phyloP scores from a whole-genome alignment of 2,329 filamentous ascomycete genomes.

The Penicillium polonicum region DNA sequence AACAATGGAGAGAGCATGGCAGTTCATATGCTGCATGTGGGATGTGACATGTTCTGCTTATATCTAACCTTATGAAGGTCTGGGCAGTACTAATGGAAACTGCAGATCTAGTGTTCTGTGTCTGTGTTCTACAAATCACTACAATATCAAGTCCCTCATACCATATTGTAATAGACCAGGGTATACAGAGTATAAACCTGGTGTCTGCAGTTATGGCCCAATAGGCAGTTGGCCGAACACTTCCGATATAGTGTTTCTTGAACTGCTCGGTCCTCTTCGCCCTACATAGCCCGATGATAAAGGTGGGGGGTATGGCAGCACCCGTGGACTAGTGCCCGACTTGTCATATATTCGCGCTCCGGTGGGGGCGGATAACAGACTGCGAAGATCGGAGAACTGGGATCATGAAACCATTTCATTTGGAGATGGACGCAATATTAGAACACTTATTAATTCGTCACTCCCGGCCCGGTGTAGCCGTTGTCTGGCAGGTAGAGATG shows the following conservation, averaged over 20 bases:
- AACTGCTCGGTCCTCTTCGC: neutral
- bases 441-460: slow-evolving; percentile 37
- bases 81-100: neutral
- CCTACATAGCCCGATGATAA: neutral
- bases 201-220: neutral
- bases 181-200: neutral
- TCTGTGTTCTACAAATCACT: neutral
- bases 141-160: neutral
- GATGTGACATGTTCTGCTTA: slow-evolving; percentile 2
- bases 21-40: neutral
- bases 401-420: slow-evolving; percentile 21
- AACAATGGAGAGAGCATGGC: neutral
- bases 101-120: neutral
- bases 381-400: neutral
- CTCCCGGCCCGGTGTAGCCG: slow-evolving; percentile 74
- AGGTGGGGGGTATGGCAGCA: neutral
- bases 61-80: neutral
- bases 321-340: neutral
- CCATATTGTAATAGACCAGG: slow-evolving; percentile 15
- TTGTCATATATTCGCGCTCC: neutral
- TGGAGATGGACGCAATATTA: slow-evolving; percentile 19
- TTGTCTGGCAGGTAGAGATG: slow-evolving; percentile 95
- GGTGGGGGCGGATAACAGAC: neutral
- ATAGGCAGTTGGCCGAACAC: neutral
- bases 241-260: neutral